Evolutionary conservation across 1,284 basidiomycete genomes (phyloP).

Genomic region (Neonothopanus nambi): DNA sequence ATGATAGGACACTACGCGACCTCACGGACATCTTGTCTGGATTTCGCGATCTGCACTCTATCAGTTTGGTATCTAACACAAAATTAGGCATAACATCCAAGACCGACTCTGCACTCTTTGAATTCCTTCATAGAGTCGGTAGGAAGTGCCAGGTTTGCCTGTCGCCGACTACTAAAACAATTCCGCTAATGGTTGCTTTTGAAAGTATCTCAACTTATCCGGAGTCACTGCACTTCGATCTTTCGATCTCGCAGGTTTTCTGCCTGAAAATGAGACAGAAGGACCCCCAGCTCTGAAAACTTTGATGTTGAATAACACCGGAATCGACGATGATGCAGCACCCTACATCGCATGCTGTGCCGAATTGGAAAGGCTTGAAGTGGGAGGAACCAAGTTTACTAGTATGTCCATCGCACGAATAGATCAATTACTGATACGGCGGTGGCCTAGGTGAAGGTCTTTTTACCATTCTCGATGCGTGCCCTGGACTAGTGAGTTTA

Average conservation of each 20-base stretch:
- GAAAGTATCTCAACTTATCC: constrained; percentile 55
- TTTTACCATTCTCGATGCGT: constrained; percentile 58
- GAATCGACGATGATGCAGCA: constrained; percentile 56
- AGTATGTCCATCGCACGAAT: constrained; percentile 32
- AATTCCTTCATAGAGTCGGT: constrained; percentile 55
- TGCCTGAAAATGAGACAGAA: constrained; percentile 33
- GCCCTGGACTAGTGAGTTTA: constrained; percentile 48
- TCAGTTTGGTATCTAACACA: constrained; percentile 64
- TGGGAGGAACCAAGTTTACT: constrained; percentile 61
- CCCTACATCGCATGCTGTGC: constrained; percentile 54
- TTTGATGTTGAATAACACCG: constrained; percentile 61
- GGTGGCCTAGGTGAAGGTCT: constrained; percentile 50
- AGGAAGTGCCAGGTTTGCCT: constrained; percentile 54
- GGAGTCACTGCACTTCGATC: constrained; percentile 54
- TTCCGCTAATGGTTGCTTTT: neutral
- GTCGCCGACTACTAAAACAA: neutral
- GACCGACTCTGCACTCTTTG: constrained; percentile 37
- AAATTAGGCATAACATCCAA: constrained; percentile 49
- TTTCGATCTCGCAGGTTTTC: constrained; percentile 49
- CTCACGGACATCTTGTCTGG: constrained; percentile 44
- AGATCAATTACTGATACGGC: neutral
- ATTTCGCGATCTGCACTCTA: constrained; percentile 42
- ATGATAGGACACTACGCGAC: constrained; percentile 45
- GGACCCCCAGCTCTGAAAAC: constrained; percentile 40
- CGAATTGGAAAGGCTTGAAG: constrained; percentile 46